Percentiles rank a stretch among this genome's conserved stretches.
Conservation (phyloP, 208 protist species). For the Crithidia fasciculata region DNA sequence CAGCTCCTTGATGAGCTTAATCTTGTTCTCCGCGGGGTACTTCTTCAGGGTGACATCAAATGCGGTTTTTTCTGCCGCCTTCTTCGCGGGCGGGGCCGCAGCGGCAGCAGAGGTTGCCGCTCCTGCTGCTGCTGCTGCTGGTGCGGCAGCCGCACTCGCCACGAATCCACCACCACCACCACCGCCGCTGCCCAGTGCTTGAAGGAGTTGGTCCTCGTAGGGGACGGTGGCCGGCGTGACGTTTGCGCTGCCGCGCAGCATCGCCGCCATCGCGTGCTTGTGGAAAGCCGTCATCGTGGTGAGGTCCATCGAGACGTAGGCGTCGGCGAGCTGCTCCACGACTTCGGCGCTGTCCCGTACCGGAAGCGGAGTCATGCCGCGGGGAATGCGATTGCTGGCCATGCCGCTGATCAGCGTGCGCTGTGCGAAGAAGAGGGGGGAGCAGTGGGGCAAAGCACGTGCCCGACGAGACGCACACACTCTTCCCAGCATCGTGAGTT, state of each 20-base stretch:
- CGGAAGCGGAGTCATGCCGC: conserved; percentile 48
- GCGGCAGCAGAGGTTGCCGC: conserved; percentile 13
- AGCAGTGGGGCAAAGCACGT: neutral
- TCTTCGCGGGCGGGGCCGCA: conserved; percentile 42
- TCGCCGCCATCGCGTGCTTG: conserved; percentile 55
- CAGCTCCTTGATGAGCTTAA: conserved; percentile 89
- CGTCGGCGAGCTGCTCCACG: conserved; percentile 67
- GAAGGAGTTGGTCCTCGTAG: conserved; percentile 75
- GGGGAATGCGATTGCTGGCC: conserved; percentile 47
- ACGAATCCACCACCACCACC: conserved; percentile 9
- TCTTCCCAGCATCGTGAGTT: conserved; percentile 7
- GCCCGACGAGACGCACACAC: neutral
- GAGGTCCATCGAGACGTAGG: conserved; percentile 76
- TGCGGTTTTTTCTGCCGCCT: conserved; percentile 67
- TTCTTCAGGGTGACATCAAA: conserved; percentile 77
- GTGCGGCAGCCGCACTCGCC: conserved; percentile 10
- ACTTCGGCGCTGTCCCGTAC: conserved; percentile 51
- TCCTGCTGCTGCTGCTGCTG: conserved; percentile 13
- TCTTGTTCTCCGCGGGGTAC: conserved; percentile 74
- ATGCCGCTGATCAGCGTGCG: conserved; percentile 41
- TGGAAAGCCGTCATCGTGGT: conserved; percentile 56
- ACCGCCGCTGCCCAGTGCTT: conserved; percentile 46
- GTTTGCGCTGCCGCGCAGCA: conserved; percentile 42
- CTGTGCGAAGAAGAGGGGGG: conserved; percentile 7
- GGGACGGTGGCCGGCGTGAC: conserved; percentile 22